Evolutionary conservation across 2,329 filamentous ascomycete species (phyloP).

Genomic region (Talaromyces pinophilus): DNA sequence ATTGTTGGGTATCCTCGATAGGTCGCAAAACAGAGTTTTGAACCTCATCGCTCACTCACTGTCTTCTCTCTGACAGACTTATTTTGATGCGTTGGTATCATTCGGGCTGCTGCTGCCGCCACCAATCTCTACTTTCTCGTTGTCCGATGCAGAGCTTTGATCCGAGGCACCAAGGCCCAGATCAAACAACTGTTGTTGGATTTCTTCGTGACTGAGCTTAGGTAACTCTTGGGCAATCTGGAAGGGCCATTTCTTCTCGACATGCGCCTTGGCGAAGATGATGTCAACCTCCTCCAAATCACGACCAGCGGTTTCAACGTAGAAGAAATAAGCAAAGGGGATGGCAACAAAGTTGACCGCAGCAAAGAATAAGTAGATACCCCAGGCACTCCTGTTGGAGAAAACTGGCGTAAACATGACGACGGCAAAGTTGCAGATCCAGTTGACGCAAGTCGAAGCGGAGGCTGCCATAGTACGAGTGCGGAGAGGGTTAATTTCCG

Average conservation of each 20-base stretch:
- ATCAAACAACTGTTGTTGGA: not conserved
- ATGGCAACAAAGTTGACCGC: constrained; percentile 30
- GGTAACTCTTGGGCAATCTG: constrained; percentile 30
- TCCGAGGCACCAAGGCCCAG: not conserved
- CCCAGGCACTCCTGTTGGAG: constrained; percentile 33
- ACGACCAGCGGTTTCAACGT: constrained; percentile 34
- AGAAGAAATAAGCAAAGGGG: constrained; percentile 37
- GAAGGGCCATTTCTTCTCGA: constrained; percentile 26
- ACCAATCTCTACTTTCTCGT: not conserved
- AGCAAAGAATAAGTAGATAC: constrained; percentile 37
- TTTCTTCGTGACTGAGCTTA: constrained; percentile 13
- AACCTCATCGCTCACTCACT: not conserved
- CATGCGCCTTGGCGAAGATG: constrained; percentile 30
- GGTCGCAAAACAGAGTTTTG: not conserved
- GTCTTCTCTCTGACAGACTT: not conserved
- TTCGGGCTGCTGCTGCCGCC: not conserved
- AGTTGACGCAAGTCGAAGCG: constrained; percentile 52
- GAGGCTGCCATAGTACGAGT: constrained; percentile 57
- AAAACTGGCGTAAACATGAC: constrained; percentile 39
- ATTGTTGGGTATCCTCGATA: not conserved
- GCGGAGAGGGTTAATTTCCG: constrained; percentile 54
- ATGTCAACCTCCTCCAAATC: constrained; percentile 37
- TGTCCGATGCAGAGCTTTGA: not conserved
- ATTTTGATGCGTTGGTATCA: not conserved
- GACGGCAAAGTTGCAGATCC: constrained; percentile 53